phyloP scores from a whole-genome alignment of 495 filamentous ascomycete genomes.

The Hypoxylon intermedium region DNA sequence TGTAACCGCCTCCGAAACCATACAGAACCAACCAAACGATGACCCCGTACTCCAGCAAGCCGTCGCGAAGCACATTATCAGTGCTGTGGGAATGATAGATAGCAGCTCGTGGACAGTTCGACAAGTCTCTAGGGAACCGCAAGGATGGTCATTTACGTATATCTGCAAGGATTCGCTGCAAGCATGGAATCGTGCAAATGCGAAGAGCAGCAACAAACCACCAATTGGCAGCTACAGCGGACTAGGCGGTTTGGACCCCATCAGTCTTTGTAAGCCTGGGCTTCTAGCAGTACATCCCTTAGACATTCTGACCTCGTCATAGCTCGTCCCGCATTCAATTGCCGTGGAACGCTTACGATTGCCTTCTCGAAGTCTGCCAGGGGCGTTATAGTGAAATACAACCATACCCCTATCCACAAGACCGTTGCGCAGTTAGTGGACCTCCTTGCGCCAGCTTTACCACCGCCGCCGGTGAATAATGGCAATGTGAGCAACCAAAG shows the following conservation, averaged over 20 bases:
- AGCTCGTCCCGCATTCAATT: conserved; percentile 60
- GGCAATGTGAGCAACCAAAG: conserved; percentile 22
- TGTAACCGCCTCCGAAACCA: conserved; percentile 45
- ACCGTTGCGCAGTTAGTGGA: conserved; percentile 52
- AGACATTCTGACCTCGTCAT: conserved; percentile 25
- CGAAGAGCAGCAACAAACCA: conserved; percentile 45
- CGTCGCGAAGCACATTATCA: conserved; percentile 50
- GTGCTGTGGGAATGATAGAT: conserved; percentile 47
- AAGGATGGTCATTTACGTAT: conserved; percentile 58
- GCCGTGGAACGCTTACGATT: conserved; percentile 53
- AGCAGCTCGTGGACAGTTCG: conserved; percentile 53
- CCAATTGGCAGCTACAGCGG: conserved; percentile 53
- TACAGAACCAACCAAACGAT: conserved; percentile 52
- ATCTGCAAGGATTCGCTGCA: conserved; percentile 57
- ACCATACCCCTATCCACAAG: conserved; percentile 56
- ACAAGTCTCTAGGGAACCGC: conserved; percentile 46
- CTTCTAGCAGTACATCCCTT: too few relatives aligned
- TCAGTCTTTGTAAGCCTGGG: conserved; percentile 45
- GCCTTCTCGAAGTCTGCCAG: conserved; percentile 49
- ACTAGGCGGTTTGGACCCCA: conserved; percentile 47
- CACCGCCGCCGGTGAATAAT: conserved; percentile 16
- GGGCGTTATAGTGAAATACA: conserved; percentile 54
- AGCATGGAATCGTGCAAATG: conserved; percentile 52
- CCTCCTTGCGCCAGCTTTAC: conserved; percentile 45
- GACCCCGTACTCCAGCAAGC: conserved; percentile 52